Conservation (phyloP, 176 grass and related monocot species). For the Carex scoparia region DNA sequence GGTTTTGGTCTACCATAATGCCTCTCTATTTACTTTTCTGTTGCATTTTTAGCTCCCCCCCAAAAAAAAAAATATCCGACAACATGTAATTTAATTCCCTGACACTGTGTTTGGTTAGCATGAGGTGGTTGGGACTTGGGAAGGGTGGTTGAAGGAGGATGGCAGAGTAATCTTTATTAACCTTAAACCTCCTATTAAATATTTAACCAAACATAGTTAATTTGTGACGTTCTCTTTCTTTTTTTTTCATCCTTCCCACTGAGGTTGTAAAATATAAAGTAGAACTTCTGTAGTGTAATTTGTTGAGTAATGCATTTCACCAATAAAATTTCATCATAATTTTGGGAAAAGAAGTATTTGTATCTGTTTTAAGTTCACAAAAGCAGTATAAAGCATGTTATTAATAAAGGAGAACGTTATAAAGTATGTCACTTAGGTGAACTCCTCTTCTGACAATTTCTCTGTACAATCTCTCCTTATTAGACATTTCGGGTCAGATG, state of each 20-base stretch:
- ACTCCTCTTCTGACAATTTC: not conserved
- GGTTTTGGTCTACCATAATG: not conserved
- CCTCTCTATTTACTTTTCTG: not conserved
- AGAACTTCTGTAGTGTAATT: not conserved
- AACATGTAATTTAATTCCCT: not conserved
- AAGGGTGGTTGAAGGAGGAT: not conserved
- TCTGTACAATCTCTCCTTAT: conserved; percentile 24
- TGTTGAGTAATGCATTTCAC: not conserved
- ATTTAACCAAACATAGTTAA: not conserved
- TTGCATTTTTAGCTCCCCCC: not conserved
- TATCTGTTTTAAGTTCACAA: not conserved
- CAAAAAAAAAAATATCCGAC: not conserved
- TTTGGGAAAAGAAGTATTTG: not conserved
- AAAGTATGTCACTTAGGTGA: not conserved
- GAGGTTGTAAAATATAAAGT: not conserved
- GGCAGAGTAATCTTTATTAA: not conserved
- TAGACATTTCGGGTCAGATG: conserved; percentile 49
- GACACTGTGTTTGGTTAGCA: not conserved
- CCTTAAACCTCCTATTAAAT: not conserved
- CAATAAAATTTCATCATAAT: not conserved
- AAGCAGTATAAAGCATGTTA: not conserved
- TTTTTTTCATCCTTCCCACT: not conserved
- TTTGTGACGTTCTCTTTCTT: not conserved
- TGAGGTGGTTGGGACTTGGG: not conserved
- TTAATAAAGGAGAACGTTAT: not conserved